Percentiles rank a stretch among this genome's conserved stretches.
Evolutionary conservation across 257 asterid genomes (phyloP).

Genomic region (Solanum clarkiae): DNA sequence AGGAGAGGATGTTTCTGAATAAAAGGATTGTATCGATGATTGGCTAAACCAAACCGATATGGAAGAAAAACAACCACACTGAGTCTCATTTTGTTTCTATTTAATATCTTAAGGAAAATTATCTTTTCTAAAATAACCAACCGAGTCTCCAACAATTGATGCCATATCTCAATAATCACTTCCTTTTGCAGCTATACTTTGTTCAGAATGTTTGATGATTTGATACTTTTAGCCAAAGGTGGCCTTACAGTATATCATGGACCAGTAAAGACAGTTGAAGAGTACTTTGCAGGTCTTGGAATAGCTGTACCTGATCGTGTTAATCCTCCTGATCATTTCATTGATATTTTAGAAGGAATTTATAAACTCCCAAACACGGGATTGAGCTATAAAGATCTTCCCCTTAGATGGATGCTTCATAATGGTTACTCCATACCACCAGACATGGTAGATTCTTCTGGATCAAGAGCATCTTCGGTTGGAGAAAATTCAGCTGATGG

Average conservation of each 20-base stretch:
- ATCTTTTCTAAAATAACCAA: neutral
- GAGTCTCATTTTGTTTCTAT: neutral
- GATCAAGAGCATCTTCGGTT: slow-evolving; percentile 27
- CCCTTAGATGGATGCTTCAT: slow-evolving; percentile 97
- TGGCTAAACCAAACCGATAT: neutral
- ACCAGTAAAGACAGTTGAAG: slow-evolving; percentile 92
- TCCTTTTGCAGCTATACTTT: slow-evolving; percentile 67
- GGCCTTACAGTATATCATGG: slow-evolving; percentile 96
- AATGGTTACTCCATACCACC: slow-evolving; percentile 94
- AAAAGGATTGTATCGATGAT: neutral
- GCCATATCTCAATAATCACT: neutral
- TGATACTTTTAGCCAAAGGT: slow-evolving; percentile 96
- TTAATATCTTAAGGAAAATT: neutral
- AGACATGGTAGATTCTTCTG: slow-evolving; percentile 76
- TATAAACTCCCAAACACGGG: slow-evolving; percentile 46
- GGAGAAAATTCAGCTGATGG: slow-evolving; percentile 51
- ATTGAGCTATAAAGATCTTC: slow-evolving; percentile 74
- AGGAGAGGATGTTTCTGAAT: neutral
- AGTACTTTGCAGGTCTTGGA: slow-evolving; percentile 80
- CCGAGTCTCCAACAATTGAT: neutral
- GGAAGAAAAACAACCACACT: neutral
- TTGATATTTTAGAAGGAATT: slow-evolving; percentile 90
- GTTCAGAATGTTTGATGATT: slow-evolving; percentile 95
- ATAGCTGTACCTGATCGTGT: slow-evolving; percentile 83
- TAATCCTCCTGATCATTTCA: slow-evolving; percentile 94